These are phyloP conservation scores for Melanomma pulvis-pyrius DNA, from an alignment of 495 filamentous ascomycete species.

Conservation along the genomic window DNA sequence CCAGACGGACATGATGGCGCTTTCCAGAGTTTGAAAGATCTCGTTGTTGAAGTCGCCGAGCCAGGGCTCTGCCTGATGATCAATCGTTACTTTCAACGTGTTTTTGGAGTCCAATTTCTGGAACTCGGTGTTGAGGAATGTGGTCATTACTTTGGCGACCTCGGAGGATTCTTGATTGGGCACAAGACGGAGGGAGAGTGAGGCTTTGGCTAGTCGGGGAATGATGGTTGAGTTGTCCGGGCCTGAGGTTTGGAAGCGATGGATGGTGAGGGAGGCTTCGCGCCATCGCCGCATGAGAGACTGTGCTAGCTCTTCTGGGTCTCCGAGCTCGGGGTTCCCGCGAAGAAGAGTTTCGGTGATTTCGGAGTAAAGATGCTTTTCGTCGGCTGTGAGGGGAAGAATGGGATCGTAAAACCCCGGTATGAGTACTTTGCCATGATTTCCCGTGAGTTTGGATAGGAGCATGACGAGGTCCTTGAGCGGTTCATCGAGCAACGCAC, in stretches of 20 bases:
- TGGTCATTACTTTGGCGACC: constrained; percentile 66
- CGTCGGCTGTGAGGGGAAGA: constrained; percentile 70
- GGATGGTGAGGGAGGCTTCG: constrained; percentile 91
- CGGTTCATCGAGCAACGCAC: constrained; percentile 81
- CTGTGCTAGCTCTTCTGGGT: constrained; percentile 67
- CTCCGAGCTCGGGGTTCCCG: constrained; percentile 67
- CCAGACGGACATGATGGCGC: constrained; percentile 86
- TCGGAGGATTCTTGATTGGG: constrained; percentile 83
- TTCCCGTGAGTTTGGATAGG: constrained; percentile 74
- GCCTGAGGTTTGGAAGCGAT: constrained; percentile 87
- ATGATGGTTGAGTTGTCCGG: constrained; percentile 82
- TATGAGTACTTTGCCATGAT: constrained; percentile 64
- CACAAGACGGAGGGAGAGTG: constrained; percentile 87
- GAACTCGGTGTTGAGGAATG: constrained; percentile 74
- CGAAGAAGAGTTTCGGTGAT: constrained; percentile 76
- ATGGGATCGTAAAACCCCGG: constrained; percentile 85
- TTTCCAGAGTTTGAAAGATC: constrained; percentile 85
- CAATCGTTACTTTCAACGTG: constrained; percentile 76
- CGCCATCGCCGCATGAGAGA: constrained; percentile 92
- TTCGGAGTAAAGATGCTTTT: constrained; percentile 79
- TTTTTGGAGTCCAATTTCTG: constrained; percentile 74
- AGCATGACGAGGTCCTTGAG: constrained; percentile 86
- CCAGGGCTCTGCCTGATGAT: constrained; percentile 94
- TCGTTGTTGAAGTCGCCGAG: constrained; percentile 88
- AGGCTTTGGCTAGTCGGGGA: constrained; percentile 79